phyloP scores from a whole-genome alignment of 2,329 filamentous ascomycete genomes.

The Sporothrix phasma region DNA sequence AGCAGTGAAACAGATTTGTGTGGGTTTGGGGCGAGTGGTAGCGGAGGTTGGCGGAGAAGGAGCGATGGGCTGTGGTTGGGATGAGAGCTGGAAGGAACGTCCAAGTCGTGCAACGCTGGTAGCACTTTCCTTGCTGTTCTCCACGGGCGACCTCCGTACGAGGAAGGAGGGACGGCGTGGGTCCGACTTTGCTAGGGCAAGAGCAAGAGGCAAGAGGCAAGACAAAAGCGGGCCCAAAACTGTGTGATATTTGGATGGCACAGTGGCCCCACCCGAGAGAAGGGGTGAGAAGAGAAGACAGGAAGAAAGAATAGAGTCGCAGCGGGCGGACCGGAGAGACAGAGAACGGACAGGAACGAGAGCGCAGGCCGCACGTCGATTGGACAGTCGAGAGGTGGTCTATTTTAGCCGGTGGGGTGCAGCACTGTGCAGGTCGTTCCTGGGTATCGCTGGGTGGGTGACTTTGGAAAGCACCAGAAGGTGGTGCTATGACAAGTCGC shows the following conservation, averaged over 20 bases:
- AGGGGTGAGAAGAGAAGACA: neutral
- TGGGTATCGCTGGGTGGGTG: neutral
- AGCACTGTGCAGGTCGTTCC: neutral
- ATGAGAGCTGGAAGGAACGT: neutral
- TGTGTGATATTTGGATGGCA: neutral
- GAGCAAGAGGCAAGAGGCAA: too few relatives aligned
- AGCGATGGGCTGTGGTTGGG: neutral
- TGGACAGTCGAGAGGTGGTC: neutral
- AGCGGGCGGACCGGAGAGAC: neutral
- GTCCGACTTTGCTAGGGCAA: neutral
- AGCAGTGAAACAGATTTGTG: neutral
- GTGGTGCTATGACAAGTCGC: neutral
- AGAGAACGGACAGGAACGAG: neutral
- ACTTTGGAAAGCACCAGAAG: conserved; percentile 7
- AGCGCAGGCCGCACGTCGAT: neutral
- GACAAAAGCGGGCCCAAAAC: too few relatives aligned
- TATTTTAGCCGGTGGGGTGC: neutral
- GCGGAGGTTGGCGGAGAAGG: conserved; percentile 3
- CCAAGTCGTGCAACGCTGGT: too few relatives aligned
- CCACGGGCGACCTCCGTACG: neutral
- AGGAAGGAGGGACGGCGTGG: too few relatives aligned
- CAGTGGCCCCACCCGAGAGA: neutral
- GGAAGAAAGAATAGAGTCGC: too few relatives aligned
- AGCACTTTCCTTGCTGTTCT: too few relatives aligned
- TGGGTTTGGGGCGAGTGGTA: neutral